These are phyloP conservation scores for Cladorrhinum sp. DNA, from an alignment of 2,329 filamentous ascomycete genomes.

Conservation along the genomic window DNA sequence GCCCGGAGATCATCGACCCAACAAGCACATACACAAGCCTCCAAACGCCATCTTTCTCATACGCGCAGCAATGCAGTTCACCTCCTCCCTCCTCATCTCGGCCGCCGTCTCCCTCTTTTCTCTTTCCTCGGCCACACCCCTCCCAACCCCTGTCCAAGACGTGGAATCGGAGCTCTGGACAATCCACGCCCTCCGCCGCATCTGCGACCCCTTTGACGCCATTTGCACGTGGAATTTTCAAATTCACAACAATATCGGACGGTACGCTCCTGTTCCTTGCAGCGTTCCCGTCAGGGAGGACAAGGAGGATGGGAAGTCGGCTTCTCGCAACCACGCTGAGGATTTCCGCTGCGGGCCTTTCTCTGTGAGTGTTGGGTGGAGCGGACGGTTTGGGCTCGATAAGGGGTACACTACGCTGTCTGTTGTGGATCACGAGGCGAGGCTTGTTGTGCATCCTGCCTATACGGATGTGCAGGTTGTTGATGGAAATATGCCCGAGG, in stretches of 20 bases:
- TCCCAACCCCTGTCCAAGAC: not conserved
- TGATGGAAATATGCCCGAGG: constrained; percentile 24
- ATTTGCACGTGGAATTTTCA: constrained; percentile 40
- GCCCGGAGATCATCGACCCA: too few relatives aligned
- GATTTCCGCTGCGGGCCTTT: constrained; percentile 25
- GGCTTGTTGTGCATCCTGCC: constrained; percentile 28
- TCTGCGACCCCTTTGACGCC: constrained; percentile 36
- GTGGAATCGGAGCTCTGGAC: not conserved
- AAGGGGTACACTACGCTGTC: constrained; percentile 33
- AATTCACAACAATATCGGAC: constrained; percentile 32
- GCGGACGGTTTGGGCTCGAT: constrained; percentile 31
- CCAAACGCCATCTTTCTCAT: too few relatives aligned
- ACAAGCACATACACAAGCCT: too few relatives aligned
- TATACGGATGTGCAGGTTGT: constrained; percentile 32
- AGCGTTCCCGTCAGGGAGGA: constrained; percentile 31
- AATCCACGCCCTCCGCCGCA: constrained; percentile 30
- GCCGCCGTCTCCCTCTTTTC: too few relatives aligned
- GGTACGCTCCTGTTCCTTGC: constrained; percentile 32
- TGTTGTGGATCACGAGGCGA: constrained; percentile 27
- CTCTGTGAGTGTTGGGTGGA: constrained; percentile 32
- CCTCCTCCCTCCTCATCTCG: too few relatives aligned
- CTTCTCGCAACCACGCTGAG: constrained; percentile 19
- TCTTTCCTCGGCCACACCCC: not conserved
- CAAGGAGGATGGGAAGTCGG: constrained; percentile 21
- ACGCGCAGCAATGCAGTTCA: too few relatives aligned